phyloP scores from a whole-genome alignment of 208 protist species.

The Acanthamoeba comandoni region DNA sequence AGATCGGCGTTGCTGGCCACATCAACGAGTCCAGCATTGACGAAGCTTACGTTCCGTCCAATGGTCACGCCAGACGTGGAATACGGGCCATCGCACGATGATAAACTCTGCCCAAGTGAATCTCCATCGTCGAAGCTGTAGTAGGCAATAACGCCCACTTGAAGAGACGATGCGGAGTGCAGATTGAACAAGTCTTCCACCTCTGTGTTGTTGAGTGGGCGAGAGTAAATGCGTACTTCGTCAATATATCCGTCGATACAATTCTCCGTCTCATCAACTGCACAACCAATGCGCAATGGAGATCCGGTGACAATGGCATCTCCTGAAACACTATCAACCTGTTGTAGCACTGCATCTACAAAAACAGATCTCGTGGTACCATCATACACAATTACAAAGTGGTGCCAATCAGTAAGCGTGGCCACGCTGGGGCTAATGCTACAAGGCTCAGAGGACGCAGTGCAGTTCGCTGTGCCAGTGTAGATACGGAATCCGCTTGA shows the following conservation, averaged over 20 bases:
- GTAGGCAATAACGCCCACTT: constrained; percentile 51
- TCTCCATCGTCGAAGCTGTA: constrained; percentile 50
- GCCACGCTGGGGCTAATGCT: too few relatives aligned
- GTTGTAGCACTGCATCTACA: too few relatives aligned
- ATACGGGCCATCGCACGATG: constrained; percentile 10
- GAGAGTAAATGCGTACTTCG: constrained; percentile 56
- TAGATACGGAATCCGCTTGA: too few relatives aligned
- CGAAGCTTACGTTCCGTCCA: not conserved
- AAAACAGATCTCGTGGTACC: too few relatives aligned
- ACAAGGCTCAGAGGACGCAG: too few relatives aligned
- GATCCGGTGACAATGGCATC: not conserved
- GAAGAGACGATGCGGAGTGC: not conserved
- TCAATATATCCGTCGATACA: constrained; percentile 37
- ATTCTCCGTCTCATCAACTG: not conserved
- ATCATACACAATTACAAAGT: too few relatives aligned
- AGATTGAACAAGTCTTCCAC: not conserved
- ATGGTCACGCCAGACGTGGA: not conserved
- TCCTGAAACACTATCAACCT: too few relatives aligned
- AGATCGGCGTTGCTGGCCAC: constrained; percentile 21
- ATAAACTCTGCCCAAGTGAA: constrained; percentile 30
- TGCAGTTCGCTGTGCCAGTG: too few relatives aligned
- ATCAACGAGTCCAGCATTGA: constrained; percentile 32
- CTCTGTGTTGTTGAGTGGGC: constrained; percentile 2
- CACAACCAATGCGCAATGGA: constrained; percentile 65
- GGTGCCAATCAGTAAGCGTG: too few relatives aligned